A percentile compares a stretch with the other conserved stretches of the same genome.
phyloP scores from a whole-genome alignment of 345 rosid genomes.

The Orychophragmus violaceus region DNA sequence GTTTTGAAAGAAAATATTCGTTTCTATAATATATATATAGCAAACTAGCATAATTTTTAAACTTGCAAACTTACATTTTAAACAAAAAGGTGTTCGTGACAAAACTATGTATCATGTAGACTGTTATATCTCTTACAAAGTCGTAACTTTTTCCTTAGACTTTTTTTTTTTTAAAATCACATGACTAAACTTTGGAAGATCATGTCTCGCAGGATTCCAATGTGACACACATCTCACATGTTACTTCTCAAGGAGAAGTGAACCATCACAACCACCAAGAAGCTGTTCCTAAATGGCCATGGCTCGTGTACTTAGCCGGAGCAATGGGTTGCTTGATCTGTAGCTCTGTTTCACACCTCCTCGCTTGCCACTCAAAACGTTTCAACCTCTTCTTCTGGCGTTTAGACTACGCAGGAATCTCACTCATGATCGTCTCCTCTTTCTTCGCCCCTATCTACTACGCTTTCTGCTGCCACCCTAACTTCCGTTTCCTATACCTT shows the following conservation, averaged over 20 bases:
- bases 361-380: constrained; percentile 79
- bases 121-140: background rate
- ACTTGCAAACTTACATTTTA: background rate
- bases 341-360: constrained; percentile 86
- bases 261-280: constrained; percentile 1
- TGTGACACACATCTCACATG: constrained; percentile 10
- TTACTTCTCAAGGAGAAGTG: background rate
- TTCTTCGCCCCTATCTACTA: constrained; percentile 93
- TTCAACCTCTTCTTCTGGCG: constrained; percentile 90
- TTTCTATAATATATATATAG: background rate
- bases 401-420: constrained; percentile 86
- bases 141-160: background rate
- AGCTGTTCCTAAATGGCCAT: constrained; percentile 68
- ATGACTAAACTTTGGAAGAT: background rate
- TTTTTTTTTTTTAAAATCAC: background rate
- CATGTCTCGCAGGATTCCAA: constrained; percentile 10
- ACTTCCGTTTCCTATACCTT: constrained; percentile 50
- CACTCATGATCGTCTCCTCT: constrained; percentile 78
- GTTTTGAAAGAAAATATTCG: background rate
- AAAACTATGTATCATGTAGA: background rate
- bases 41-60: background rate
- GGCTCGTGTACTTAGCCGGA: constrained; percentile 79
- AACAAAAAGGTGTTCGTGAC: background rate
- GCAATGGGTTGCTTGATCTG: constrained; percentile 80
- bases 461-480: constrained; percentile 65